Evolutionary conservation across 108 stramenopile genomes (phyloP), one percentile per base, ranked within the genome.

Genomic region (Nitzschia sp.): DNA sequence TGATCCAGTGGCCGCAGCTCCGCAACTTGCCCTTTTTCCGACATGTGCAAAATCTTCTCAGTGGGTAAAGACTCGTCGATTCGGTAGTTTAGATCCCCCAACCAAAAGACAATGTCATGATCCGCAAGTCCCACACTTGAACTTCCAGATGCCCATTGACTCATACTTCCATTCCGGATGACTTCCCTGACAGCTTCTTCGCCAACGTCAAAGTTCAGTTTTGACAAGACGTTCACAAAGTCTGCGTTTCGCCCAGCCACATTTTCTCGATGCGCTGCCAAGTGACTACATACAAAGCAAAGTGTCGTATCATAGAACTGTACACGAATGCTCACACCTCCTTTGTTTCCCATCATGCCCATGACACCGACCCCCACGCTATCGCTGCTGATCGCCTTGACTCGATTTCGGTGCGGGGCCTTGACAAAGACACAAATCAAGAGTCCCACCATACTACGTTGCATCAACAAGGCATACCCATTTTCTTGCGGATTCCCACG

Each of bases 281-380:
- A 80, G 79, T 99, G 99, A 27, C 83, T 80, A 63, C 92, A 96
- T 23, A 97, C 88, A 71, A 99, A 94, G 83, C 97, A 98, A 22
- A 99, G 52, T 6, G 90, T 90, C 23, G 94, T 85, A 81, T 96
- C 96, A 70, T 95, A 95, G 53, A 95, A 87, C 50, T 92, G 83
- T 15, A 97, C 54, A 9, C 98, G 90, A 21, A 97, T 78, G 38
- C 80, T 70, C 36, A 89, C 96, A 45, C 97, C 99, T 23, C 99
- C 99, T 77, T 99, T 99, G 78, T 99, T 99, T 50, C 99, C 99
- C 96, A 99, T 93, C 71, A 98, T 85, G 4, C 99, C 99, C 96
- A 97, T 96, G 55, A 98, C 94, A 30, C 97, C 97, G n/a, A 97
- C 96, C 19, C 96, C 88, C 3, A 96, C 96, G n/a, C 73, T 68